These are phyloP conservation scores for Ajuga chamaepitys DNA, from an alignment of 257 asterid species.

Conservation along the genomic window DNA sequence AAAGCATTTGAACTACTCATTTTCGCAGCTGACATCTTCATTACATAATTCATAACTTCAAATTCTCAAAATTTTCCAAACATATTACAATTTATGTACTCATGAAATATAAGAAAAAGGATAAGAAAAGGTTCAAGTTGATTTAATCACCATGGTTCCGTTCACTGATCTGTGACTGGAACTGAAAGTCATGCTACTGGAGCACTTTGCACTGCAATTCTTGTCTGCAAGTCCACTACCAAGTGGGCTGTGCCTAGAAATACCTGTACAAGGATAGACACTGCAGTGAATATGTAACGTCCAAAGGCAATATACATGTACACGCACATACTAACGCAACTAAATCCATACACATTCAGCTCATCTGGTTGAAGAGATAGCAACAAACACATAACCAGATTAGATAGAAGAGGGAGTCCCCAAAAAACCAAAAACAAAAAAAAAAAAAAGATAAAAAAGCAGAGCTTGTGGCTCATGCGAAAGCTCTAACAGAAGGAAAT, in stretches of 20 bases:
- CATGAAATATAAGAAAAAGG: slow-evolving; percentile 11
- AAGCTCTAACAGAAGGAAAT: background rate
- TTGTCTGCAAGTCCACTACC: slow-evolving; percentile 26
- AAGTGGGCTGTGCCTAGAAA: slow-evolving; percentile 28
- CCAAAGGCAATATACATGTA: background rate
- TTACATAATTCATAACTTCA: slow-evolving; percentile 15
- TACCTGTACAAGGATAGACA: slow-evolving; percentile 27
- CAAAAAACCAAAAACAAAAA: too few species aligned
- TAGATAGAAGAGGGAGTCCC: too few species aligned
- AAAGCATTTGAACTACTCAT: slow-evolving; percentile 34
- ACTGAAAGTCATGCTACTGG: slow-evolving; percentile 22
- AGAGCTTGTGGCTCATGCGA: background rate
- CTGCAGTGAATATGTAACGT: background rate
- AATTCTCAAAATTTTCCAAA: slow-evolving; percentile 1
- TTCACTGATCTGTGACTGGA: slow-evolving; percentile 28
- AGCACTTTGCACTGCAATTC: slow-evolving; percentile 26
- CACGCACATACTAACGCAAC: background rate
- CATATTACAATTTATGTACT: background rate
- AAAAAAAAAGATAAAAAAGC: too few species aligned
- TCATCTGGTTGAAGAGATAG: background rate
- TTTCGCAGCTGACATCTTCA: slow-evolving; percentile 39
- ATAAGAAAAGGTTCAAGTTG: background rate
- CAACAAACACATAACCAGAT: too few species aligned
- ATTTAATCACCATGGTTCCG: slow-evolving; percentile 28
- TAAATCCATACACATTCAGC: background rate